Conservation (phyloP, 2,329 filamentous ascomycete species). For the Nectriaceae sp. region DNA sequence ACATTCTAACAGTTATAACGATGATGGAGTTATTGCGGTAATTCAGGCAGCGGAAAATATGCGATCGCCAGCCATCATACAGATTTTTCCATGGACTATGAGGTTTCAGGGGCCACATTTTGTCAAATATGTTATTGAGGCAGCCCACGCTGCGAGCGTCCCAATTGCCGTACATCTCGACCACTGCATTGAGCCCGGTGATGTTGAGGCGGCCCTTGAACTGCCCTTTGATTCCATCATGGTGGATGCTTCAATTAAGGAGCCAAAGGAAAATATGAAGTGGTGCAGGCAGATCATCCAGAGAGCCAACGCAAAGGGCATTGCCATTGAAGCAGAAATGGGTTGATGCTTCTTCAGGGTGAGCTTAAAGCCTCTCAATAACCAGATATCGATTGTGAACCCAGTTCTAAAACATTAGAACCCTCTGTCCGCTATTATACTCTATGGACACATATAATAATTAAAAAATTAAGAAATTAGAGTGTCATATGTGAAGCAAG, state of each 20-base stretch:
- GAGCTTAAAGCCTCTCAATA: too few species aligned
- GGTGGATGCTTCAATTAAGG: slow-evolving; percentile 68
- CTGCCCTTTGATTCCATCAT: slow-evolving; percentile 63
- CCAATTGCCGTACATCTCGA: slow-evolving; percentile 59
- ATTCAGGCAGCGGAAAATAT: slow-evolving; percentile 63
- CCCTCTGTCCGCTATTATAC: too few species aligned
- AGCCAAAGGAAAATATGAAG: slow-evolving; percentile 61
- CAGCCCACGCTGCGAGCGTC: slow-evolving; percentile 50
- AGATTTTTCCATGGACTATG: slow-evolving; percentile 67
- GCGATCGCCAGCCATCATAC: slow-evolving; percentile 61
- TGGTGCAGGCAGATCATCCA: slow-evolving; percentile 58
- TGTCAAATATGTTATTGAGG: slow-evolving; percentile 48
- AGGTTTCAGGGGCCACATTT: slow-evolving; percentile 55
- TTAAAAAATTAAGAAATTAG: too few species aligned
- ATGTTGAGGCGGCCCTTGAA: slow-evolving; percentile 29
- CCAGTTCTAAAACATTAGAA: too few species aligned
- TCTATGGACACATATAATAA: too few species aligned
- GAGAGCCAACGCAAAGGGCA: slow-evolving; percentile 60
- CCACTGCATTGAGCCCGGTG: slow-evolving; percentile 48
- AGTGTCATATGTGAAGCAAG: too few species aligned
- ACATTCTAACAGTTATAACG: slow-evolving; percentile 46
- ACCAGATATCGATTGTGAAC: too few species aligned
- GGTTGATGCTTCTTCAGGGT: too few species aligned
- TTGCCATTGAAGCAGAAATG: slow-evolving; percentile 66
- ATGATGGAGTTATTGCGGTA: slow-evolving; percentile 63